Evolutionary conservation across 208 protist genomes (phyloP), one percentile per base, ranked within the genome.

Genomic region (Tritrichomonas musculus): DNA sequence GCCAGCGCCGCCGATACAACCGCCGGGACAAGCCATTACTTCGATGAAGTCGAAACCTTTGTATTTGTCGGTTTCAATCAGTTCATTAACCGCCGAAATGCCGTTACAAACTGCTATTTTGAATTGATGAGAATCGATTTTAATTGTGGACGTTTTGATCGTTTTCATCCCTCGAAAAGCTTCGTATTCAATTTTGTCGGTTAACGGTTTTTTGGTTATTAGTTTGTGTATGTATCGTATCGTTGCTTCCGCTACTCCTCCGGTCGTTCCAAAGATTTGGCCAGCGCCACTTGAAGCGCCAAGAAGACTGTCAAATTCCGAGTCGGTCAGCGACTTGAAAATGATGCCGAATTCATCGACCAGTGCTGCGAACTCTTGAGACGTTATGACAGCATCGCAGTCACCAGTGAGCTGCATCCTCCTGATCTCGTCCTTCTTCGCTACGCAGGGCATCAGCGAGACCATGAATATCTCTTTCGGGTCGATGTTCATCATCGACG

Each of bases 211-310:
- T 50, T 36, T 20, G 8, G 33, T 82, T 20, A 82, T 47, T 44
- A 53, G 33, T 36, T 82, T 41, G 30, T 82, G 41, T 25, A 14
- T 30, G 41, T 53, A 82, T 50, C 94, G 80, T 5, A 95, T 77
- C 5, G 94, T 93, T 22, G 94, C 95, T 82, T 94, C 95, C 82
- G 95, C 95, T 25, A 96, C 95, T 72, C 95, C 95, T 33, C 95
- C 95, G 30, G 94, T 94, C 27, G 82, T 60, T 41, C 93, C 94
- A 64, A 96, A 96, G 27, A 96, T 84, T 25, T 47, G 53, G 57
- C 27, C 94, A n/a, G 94, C 94, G 27, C 95, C 95, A 36, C 94
- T 94, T 27, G 93, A 93, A 33, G 93, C 88, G 17, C 95, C 94
- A 27, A 96, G 73, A 8, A 93, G 69, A 0, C 41, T 25, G 47